A percentile compares a stretch with the other conserved stretches of the same genome.
Evolutionary conservation across 139 green algal species (phyloP).

Genomic region (Chlamydomonas sp.): DNA sequence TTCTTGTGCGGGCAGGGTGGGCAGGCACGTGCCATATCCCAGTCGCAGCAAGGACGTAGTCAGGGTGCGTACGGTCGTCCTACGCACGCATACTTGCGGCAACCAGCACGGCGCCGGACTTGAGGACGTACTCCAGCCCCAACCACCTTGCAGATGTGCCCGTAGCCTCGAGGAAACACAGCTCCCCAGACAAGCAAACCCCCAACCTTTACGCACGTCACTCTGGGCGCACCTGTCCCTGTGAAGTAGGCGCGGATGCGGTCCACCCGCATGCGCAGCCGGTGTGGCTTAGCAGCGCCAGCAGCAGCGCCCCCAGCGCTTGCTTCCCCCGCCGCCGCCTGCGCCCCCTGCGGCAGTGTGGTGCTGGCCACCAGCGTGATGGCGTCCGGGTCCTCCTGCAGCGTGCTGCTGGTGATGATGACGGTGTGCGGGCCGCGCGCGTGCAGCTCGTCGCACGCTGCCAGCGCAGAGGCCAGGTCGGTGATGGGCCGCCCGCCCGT

Average conservation of each 20-base stretch:
- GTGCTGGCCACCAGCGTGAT: slow-evolving; percentile 80
- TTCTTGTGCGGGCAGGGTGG: no score
- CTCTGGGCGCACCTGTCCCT: slow-evolving; percentile 69
- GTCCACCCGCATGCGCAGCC: slow-evolving; percentile 64
- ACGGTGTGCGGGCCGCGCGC: slow-evolving; percentile 76
- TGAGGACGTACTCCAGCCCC: background rate
- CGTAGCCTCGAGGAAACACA: no score
- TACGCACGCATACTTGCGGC: no score
- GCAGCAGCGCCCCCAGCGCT: slow-evolving; percentile 45
- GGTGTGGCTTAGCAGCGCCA: background rate
- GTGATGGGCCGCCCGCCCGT: slow-evolving; percentile 62
- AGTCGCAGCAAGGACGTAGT: no score
- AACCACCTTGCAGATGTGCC: background rate
- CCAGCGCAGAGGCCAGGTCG: slow-evolving; percentile 64
- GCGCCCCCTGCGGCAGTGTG: slow-evolving; percentile 51
- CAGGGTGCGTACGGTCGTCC: no score
- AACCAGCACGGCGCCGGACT: background rate
- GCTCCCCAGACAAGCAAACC: background rate
- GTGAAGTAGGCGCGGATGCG: slow-evolving; percentile 83
- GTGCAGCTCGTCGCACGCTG: slow-evolving; percentile 74
- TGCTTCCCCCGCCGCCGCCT: slow-evolving; percentile 1
- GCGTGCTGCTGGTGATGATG: slow-evolving; percentile 60
- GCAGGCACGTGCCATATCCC: no score
- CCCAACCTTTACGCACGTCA: background rate
- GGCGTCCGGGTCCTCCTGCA: slow-evolving; percentile 36